Evolutionary conservation across 2,329 filamentous ascomycete species (phyloP).

Genomic region (Fusarium caatingaense): DNA sequence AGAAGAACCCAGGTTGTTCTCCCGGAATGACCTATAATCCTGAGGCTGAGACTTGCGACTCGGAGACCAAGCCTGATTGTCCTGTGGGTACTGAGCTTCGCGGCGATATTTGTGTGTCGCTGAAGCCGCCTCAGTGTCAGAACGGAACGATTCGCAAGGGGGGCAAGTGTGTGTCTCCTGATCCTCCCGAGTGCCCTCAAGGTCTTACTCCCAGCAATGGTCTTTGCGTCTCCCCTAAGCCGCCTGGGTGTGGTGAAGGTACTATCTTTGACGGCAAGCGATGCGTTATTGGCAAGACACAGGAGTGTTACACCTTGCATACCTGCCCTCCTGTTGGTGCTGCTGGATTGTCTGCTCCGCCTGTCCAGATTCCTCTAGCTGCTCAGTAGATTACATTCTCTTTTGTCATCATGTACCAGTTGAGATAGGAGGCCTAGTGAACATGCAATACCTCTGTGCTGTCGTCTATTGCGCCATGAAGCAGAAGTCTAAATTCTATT

Average conservation of each 20-base stretch:
- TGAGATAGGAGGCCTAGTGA: too few relatives aligned
- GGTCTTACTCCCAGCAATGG: conserved; percentile 7
- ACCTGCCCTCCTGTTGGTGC: conserved; percentile 10
- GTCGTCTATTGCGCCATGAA: background rate
- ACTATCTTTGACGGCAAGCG: conserved; percentile 20
- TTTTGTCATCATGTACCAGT: too few relatives aligned
- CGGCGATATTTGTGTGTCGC: conserved; percentile 17
- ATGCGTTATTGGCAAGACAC: conserved; percentile 14
- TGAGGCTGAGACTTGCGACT: conserved; percentile 15
- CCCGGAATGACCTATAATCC: conserved; percentile 7
- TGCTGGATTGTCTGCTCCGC: background rate
- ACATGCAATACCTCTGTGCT: too few relatives aligned
- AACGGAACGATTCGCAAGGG: background rate
- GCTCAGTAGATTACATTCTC: background rate
- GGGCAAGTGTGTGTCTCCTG: conserved; percentile 1
- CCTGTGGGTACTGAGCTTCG: conserved; percentile 6
- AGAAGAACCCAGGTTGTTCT: background rate
- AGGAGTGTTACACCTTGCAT: conserved; percentile 21
- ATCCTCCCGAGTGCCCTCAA: background rate
- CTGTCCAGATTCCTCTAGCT: accelerated
- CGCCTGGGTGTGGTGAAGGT: conserved; percentile 8
- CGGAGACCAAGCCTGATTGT: background rate
- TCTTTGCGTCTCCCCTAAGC: conserved; percentile 5
- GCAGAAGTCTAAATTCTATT: background rate
- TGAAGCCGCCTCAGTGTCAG: background rate